Evolutionary conservation across 495 filamentous ascomycete species (phyloP).

Genomic region (Talaromyces stipitatus): DNA sequence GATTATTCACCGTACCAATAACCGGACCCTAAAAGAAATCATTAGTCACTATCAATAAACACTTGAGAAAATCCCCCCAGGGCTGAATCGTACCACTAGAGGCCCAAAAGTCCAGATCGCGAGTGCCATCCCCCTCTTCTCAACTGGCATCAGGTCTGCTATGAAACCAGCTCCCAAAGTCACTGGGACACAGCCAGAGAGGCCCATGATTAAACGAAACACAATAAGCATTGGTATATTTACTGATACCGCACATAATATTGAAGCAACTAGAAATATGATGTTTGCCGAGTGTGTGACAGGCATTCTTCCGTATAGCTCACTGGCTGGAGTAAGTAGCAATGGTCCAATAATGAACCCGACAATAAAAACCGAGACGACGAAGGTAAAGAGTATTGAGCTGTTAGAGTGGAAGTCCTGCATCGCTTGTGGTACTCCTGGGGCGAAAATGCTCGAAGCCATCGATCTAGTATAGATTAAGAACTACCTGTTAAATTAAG

Average conservation of each 20-base stretch:
- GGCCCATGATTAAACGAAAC: constrained; percentile 29
- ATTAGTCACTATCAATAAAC: no score
- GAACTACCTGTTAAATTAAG: constrained; percentile 25
- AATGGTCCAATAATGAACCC: constrained; percentile 16
- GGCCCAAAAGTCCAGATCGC: constrained; percentile 31
- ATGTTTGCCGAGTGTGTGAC: constrained; percentile 26
- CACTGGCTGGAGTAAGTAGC: constrained; percentile 26
- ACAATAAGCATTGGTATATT: constrained; percentile 30
- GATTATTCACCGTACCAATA: no score
- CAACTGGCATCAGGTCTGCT: constrained; percentile 27
- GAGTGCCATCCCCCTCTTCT: constrained; percentile 30
- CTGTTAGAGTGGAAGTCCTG: constrained; percentile 38
- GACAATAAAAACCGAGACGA: constrained; percentile 27
- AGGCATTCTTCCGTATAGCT: constrained; percentile 27
- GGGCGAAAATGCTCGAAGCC: constrained; percentile 52
- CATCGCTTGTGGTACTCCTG: constrained; percentile 44
- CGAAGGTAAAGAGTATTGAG: constrained; percentile 16
- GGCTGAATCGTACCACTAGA: constrained; percentile 9
- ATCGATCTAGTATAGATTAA: constrained; percentile 31
- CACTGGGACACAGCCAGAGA: constrained; percentile 24
- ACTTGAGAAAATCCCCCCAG: no score
- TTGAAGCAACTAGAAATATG: constrained; percentile 24
- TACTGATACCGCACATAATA: constrained; percentile 25
- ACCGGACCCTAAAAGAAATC: no score
- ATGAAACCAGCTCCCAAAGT: constrained; percentile 33